phyloP scores from a whole-genome alignment of 306 rosid genomes.

The Cyamopsis tetragonoloba region DNA sequence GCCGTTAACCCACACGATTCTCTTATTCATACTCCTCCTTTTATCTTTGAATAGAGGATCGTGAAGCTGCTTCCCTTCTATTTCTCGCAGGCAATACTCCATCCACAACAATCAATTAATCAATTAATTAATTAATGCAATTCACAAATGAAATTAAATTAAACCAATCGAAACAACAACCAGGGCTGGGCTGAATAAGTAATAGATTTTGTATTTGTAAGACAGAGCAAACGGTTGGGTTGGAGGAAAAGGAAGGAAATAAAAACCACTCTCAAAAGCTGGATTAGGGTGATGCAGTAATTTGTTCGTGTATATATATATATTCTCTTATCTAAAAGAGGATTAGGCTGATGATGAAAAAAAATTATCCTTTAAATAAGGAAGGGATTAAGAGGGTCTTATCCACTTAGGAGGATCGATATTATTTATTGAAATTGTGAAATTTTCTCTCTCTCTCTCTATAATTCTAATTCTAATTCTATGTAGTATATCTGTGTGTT shows the following conservation, averaged over 20 bases:
- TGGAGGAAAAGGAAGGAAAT: no score
- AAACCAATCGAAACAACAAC: no score
- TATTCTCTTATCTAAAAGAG: conserved; percentile 5
- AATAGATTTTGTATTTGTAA: no score
- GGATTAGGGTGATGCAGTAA: conserved; percentile 24
- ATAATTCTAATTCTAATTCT: no score
- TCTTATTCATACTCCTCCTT: neutral
- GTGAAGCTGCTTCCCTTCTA: conserved; percentile 66
- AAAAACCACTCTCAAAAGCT: neutral
- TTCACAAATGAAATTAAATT: no score
- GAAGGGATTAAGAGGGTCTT: conserved; percentile 52
- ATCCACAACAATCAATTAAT: conserved; percentile 36
- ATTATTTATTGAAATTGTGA: no score
- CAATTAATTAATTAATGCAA: no score
- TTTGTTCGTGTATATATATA: no score
- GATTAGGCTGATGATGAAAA: conserved; percentile 22
- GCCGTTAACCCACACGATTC: conserved; percentile 31
- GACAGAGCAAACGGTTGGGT: neutral
- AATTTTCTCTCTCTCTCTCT: conserved; percentile 21
- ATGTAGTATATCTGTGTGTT: conserved; percentile 1
- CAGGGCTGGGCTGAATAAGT: no score
- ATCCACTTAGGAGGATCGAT: conserved; percentile 51
- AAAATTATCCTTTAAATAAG: conserved; percentile 33
- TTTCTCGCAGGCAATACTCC: conserved; percentile 46
- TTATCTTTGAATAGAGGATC: conserved; percentile 55